These are phyloP conservation scores for Hevea brasiliensis DNA, from an alignment of 345 rosid species.

Conservation along the genomic window DNA sequence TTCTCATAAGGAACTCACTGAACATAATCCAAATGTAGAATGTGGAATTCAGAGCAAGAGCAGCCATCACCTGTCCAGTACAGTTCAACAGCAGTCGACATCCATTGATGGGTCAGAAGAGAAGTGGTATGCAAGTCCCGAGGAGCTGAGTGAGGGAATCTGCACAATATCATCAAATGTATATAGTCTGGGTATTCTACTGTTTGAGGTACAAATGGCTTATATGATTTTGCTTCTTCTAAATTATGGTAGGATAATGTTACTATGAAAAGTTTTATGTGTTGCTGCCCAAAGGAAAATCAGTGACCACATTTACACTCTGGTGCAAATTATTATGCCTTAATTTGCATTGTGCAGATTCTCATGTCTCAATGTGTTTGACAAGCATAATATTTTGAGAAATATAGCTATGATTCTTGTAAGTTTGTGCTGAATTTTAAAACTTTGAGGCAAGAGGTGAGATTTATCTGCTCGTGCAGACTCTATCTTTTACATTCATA, in stretches of 20 bases:
- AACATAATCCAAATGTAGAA: constrained; percentile 28
- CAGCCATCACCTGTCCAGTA: constrained; percentile 21
- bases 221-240: not conserved
- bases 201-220: constrained; percentile 69
- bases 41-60: constrained; percentile 32
- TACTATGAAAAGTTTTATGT: not conserved
- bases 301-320: not conserved
- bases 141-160: constrained; percentile 54
- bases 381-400: not conserved
- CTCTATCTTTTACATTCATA: not conserved
- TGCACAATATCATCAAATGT: constrained; percentile 65
- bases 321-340: not conserved
- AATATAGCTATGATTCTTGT: not conserved
- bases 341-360: not conserved
- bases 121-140: constrained; percentile 90
- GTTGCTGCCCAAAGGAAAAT: not conserved
- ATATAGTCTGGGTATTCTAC: constrained; percentile 83
- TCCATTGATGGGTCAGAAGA: constrained; percentile 59
- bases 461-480: not conserved
- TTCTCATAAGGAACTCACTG: constrained; percentile 25
- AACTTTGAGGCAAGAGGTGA: not conserved
- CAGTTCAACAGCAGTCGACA: constrained; percentile 37
- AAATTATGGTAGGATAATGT: constrained; percentile 1
- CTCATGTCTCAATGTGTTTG: not conserved
- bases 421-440: not conserved